These are phyloP conservation scores for Ogataea paradorogensis DNA, from an alignment of 805 yeast species.

Conservation along the genomic window DNA sequence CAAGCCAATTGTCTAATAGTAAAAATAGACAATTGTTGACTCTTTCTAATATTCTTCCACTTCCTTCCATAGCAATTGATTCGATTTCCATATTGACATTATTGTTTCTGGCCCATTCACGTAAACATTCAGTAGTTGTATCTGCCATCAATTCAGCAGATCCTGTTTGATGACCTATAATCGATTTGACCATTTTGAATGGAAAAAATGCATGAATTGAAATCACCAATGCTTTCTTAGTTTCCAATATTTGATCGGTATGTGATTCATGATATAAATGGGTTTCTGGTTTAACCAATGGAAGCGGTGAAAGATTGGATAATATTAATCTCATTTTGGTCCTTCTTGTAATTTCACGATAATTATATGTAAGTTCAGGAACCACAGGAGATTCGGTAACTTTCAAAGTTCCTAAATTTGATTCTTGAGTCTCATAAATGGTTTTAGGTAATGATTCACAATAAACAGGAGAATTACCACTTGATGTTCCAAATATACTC, in stretches of 20 bases:
- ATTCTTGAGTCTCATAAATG: slow-evolving; percentile 30
- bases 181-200: slow-evolving; percentile 70
- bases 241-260: neutral
- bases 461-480: slow-evolving; percentile 27
- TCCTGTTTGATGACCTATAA: slow-evolving; percentile 92
- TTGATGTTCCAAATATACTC: slow-evolving; percentile 30
- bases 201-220: slow-evolving; percentile 97
- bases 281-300: slow-evolving; percentile 26
- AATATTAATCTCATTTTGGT: slow-evolving; percentile 27
- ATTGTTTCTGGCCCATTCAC: slow-evolving; percentile 53
- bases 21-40: slow-evolving; percentile 70
- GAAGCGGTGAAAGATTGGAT: slow-evolving; percentile 18
- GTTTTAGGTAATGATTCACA: slow-evolving; percentile 28
- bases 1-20: slow-evolving; percentile 65
- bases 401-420: slow-evolving; percentile 1
- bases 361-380: slow-evolving; percentile 27
- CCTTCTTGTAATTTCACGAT: slow-evolving; percentile 25
- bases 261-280: slow-evolving; percentile 29
- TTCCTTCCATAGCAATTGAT: slow-evolving; percentile 87
- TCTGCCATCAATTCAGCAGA: slow-evolving; percentile 78
- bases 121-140: slow-evolving; percentile 72
- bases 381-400: slow-evolving; percentile 20
- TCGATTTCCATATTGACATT: slow-evolving; percentile 53
- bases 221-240: slow-evolving; percentile 67
- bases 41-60: slow-evolving; percentile 82